Evolutionary conservation across 306 rosid genomes (phyloP).

Genomic region (Gillenia trifoliata): DNA sequence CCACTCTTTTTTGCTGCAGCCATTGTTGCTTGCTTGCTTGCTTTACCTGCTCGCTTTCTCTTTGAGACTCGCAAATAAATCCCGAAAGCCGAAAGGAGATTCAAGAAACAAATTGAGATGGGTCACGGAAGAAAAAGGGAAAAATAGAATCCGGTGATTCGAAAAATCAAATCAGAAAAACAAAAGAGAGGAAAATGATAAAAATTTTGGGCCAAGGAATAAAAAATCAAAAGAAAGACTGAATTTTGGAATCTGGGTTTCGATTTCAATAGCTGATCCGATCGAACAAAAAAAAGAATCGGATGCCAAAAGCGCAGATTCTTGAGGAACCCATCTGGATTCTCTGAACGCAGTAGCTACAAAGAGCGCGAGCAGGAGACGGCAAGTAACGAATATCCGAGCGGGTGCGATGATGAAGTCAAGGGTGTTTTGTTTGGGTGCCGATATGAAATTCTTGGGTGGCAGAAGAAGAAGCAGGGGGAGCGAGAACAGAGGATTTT

Average conservation of each 20-base stretch:
- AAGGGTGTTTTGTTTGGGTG: no score
- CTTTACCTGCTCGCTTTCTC: constrained; percentile 43
- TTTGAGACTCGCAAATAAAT: not conserved
- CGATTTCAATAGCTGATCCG: constrained; percentile 30
- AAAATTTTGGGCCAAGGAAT: not conserved
- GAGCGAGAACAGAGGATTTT: not conserved
- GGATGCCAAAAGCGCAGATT: constrained; percentile 25
- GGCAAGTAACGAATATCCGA: not conserved
- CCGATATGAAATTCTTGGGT: not conserved
- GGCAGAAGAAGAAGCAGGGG: constrained; percentile 7
- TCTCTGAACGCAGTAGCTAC: not conserved
- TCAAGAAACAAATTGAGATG: constrained; percentile 16
- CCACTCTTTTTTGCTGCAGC: constrained; percentile 42
- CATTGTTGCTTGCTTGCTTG: constrained; percentile 31
- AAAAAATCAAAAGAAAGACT: constrained; percentile 14
- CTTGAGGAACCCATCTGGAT: constrained; percentile 40
- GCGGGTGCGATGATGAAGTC: not conserved
- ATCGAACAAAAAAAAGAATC: constrained; percentile 50
- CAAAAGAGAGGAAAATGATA: constrained; percentile 15
- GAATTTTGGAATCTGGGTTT: constrained; percentile 22
- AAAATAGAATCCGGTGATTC: constrained; percentile 1
- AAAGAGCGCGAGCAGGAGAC: constrained; percentile 8
- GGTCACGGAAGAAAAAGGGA: constrained; percentile 1
- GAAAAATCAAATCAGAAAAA: no score
- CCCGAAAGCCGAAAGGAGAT: not conserved